Conservation (phyloP, 441 rosid species). For the Adansonia madagascariensis region DNA sequence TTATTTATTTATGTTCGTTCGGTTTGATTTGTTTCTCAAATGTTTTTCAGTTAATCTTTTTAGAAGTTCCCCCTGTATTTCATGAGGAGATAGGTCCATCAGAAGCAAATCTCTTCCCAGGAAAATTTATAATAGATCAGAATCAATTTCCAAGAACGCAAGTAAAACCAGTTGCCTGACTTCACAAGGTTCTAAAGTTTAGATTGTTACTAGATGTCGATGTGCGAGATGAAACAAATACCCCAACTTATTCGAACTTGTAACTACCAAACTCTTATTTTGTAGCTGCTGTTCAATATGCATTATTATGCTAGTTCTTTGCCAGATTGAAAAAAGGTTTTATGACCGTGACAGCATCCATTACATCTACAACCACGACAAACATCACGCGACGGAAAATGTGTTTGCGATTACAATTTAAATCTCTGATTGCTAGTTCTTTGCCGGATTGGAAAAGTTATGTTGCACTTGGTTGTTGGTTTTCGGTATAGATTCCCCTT, state of each 20-base stretch:
- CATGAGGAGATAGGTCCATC: slow-evolving; percentile 58
- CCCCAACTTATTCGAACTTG: slow-evolving; percentile 3
- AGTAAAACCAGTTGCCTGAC: slow-evolving; percentile 54
- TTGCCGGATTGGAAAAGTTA: too few species aligned
- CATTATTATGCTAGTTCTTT: neutral
- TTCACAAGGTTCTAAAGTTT: slow-evolving; percentile 70
- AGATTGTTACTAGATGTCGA: slow-evolving; percentile 44
- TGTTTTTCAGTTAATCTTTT: slow-evolving; percentile 18
- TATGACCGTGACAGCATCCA: too few species aligned
- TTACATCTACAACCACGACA: too few species aligned
- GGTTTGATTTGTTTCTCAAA: neutral
- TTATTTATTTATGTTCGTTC: too few species aligned
- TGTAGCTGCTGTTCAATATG: neutral
- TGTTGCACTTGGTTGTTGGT: too few species aligned
- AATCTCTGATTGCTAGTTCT: too few species aligned
- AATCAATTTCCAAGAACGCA: slow-evolving; percentile 50
- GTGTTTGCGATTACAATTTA: too few species aligned
- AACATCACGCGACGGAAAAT: too few species aligned
- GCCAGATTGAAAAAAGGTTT: too few species aligned
- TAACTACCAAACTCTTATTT: neutral
- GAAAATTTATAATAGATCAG: slow-evolving; percentile 48
- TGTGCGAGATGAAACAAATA: slow-evolving; percentile 35
- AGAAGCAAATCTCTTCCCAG: slow-evolving; percentile 50
- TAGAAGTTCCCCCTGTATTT: slow-evolving; percentile 44
- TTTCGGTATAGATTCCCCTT: too few species aligned